These are phyloP conservation scores for Phlebopus sp. DNA, from an alignment of 1,284 basidiomycete species.

Conservation along the genomic window DNA sequence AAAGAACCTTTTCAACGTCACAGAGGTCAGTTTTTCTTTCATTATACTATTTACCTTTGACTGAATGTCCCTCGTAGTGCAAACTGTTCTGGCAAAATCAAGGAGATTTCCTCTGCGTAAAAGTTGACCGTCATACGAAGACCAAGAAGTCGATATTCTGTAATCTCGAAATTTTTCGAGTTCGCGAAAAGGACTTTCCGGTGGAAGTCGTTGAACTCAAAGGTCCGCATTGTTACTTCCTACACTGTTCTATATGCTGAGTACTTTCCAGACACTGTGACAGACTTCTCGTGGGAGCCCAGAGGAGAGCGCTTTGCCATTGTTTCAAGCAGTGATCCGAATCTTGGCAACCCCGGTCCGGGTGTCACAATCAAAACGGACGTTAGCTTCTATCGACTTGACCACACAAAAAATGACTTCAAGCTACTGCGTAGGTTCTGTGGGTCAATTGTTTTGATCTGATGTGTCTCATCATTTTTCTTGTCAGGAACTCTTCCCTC, in stretches of 20 bases:
- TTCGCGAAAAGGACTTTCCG: slow-evolving; percentile 97
- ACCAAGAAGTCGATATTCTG: slow-evolving; percentile 99
- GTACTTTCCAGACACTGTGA: slow-evolving; percentile 77
- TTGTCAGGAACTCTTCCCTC: slow-evolving; percentile 70
- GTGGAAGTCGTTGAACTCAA: slow-evolving; percentile 98
- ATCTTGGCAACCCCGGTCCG: slow-evolving; percentile 84
- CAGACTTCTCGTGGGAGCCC: slow-evolving; percentile 99
- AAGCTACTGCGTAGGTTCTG: slow-evolving; percentile 71
- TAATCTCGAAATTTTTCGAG: slow-evolving; percentile 97
- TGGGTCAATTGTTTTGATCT: slow-evolving; percentile 5
- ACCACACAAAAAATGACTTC: slow-evolving; percentile 94
- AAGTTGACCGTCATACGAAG: slow-evolving; percentile 99
- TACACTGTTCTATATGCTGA: slow-evolving; percentile 10
- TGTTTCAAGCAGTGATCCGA: slow-evolving; percentile 93
- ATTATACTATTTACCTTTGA: slow-evolving; percentile 2
- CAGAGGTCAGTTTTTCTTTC: slow-evolving; percentile 67
- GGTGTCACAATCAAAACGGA: slow-evolving; percentile 96
- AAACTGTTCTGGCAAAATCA: slow-evolving; percentile 99
- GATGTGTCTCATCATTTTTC: slow-evolving; percentile 6
- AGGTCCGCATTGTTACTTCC: slow-evolving; percentile 44
- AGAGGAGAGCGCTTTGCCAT: slow-evolving; percentile 95
- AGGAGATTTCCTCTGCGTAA: slow-evolving; percentile 98
- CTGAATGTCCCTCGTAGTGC: slow-evolving; percentile 56
- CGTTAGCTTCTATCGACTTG: slow-evolving; percentile 95
- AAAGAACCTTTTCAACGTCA: slow-evolving; percentile 98